Conservation (phyloP, 176 grass and related monocot species). For the Carex scoparia region DNA sequence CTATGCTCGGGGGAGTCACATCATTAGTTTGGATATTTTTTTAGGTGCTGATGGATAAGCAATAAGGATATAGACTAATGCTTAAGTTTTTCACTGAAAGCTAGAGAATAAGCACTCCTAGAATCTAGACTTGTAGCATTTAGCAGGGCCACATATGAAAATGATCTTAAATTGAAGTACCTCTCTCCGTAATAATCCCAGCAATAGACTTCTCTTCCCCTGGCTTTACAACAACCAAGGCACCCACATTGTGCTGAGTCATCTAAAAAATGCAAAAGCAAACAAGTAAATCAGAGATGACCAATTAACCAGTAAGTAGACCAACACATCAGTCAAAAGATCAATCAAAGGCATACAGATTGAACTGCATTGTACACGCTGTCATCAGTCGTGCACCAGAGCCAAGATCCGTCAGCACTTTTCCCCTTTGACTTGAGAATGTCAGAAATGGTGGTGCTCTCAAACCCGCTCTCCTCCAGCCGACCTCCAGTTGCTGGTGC, state of each 20-base stretch:
- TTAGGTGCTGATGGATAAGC: background rate
- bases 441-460: slow-evolving; percentile 74
- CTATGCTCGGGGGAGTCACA: background rate
- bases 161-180: slow-evolving; percentile 31
- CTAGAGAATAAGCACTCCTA: background rate
- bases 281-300: background rate
- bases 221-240: slow-evolving; percentile 89
- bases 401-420: slow-evolving; percentile 94
- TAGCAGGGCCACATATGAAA: background rate
- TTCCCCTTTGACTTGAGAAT: slow-evolving; percentile 76
- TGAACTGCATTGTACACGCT: slow-evolving; percentile 92
- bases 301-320: background rate
- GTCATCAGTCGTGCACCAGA: slow-evolving; percentile 93
- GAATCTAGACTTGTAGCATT: background rate
- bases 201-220: slow-evolving; percentile 63
- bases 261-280: slow-evolving; percentile 44
- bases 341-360: slow-evolving; percentile 45
- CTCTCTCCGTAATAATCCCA: slow-evolving; percentile 98
- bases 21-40: background rate
- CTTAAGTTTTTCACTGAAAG: background rate
- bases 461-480: slow-evolving; percentile 80
- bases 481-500: slow-evolving; percentile 31
- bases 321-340: background rate
- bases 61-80: background rate
- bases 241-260: slow-evolving; percentile 97